phyloP scores from a whole-genome alignment of 257 asterid genomes.

The Craterostigma plantagineum region DNA sequence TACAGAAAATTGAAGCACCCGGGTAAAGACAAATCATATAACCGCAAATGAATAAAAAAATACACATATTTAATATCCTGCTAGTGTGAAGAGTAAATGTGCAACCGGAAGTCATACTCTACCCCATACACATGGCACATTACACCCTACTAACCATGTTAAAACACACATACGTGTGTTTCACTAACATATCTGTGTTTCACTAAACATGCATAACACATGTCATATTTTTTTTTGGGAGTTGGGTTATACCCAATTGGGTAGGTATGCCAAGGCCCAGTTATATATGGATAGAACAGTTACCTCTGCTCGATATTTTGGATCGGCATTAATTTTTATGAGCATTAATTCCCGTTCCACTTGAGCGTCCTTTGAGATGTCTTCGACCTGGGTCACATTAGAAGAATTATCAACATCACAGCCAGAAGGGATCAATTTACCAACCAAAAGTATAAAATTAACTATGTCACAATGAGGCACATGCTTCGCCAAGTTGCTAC shows the following conservation, averaged over 20 bases:
- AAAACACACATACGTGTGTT: too few relatives aligned
- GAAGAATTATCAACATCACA: neutral
- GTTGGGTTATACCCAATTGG: neutral
- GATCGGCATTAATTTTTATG: slow-evolving; percentile 78
- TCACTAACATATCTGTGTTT: too few relatives aligned
- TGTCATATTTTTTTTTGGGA: too few relatives aligned
- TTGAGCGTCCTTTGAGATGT: slow-evolving; percentile 83
- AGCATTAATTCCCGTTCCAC: slow-evolving; percentile 97
- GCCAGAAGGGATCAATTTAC: neutral
- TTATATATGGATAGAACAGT: slow-evolving; percentile 1
- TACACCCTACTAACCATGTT: too few relatives aligned
- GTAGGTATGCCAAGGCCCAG: neutral
- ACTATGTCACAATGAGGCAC: too few relatives aligned
- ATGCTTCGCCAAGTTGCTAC: too few relatives aligned
- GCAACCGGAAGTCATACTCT: too few relatives aligned
- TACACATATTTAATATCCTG: too few relatives aligned
- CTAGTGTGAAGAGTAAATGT: too few relatives aligned
- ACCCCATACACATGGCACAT: too few relatives aligned
- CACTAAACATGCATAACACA: too few relatives aligned
- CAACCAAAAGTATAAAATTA: neutral
- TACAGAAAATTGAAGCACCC: neutral
- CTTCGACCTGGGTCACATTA: slow-evolving; percentile 51
- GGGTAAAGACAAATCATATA: neutral
- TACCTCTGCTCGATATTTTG: slow-evolving; percentile 62
- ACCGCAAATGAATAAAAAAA: too few relatives aligned